Evolutionary conservation across 306 rosid species (phyloP).

Genomic region (Pyrus bretschneideri): DNA sequence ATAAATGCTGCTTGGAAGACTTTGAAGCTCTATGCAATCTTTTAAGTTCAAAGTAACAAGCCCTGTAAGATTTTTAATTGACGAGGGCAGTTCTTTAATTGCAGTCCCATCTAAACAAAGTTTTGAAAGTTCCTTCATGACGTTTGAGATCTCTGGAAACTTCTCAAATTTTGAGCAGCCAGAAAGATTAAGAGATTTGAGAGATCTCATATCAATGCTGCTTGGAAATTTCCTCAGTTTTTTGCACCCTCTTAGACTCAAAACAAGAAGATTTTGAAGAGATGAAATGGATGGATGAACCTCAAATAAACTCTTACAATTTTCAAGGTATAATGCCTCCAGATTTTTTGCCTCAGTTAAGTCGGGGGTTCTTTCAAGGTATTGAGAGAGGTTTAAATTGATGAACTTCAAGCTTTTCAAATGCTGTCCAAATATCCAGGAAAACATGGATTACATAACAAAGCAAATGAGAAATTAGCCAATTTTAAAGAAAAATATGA

Average conservation of each 20-base stretch:
- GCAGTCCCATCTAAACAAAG: not conserved
- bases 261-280: not conserved
- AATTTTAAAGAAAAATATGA: too few relatives aligned
- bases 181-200: not conserved
- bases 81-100: not conserved
- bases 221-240: too few relatives aligned
- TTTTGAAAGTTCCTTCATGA: not conserved
- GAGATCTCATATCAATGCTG: too few relatives aligned
- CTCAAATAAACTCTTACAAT: not conserved
- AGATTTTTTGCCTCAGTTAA: conserved; percentile 8
- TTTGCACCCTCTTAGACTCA: too few relatives aligned
- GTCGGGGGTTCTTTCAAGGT: conserved; percentile 3
- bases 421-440: not conserved
- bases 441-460: not conserved
- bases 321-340: not conserved
- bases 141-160: conserved; percentile 3
- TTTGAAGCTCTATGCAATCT: not conserved
- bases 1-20: conserved; percentile 5
- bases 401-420: not conserved
- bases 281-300: conserved; percentile 5
- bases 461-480: not conserved
- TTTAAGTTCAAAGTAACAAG: not conserved
- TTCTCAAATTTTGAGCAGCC: not conserved
- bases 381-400: not conserved
- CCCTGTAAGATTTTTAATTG: not conserved